These are phyloP conservation scores for Colletotrichum falcatum DNA, from an alignment of 2,329 filamentous ascomycete species.

Conservation along the genomic window DNA sequence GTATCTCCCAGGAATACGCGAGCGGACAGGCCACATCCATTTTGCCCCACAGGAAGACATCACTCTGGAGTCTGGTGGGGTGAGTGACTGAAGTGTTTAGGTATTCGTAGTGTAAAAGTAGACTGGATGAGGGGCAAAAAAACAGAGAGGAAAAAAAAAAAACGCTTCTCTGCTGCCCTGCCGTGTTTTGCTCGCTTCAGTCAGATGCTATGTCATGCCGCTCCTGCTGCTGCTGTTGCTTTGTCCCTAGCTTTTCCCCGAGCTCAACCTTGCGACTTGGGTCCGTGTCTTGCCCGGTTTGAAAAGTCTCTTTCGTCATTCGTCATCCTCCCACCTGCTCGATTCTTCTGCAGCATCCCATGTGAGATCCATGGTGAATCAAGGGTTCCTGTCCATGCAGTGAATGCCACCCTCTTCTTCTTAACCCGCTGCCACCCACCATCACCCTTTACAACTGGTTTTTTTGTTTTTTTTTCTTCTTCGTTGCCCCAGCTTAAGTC, in stretches of 20 bases:
- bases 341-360: slow-evolving; percentile 16
- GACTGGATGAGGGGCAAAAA: slow-evolving; percentile 15
- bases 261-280: slow-evolving; percentile 26
- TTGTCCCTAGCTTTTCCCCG: slow-evolving; percentile 1
- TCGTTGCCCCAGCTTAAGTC: slow-evolving; percentile 33
- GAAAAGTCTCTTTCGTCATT: slow-evolving; percentile 41
- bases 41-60: slow-evolving; percentile 37
- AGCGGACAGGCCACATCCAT: slow-evolving; percentile 28
- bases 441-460: slow-evolving; percentile 35
- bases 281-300: slow-evolving; percentile 34
- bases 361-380: slow-evolving; percentile 27
- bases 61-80: slow-evolving; percentile 37
- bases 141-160: not conserved
- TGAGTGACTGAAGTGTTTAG: slow-evolving; percentile 7
- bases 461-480: slow-evolving; percentile 29
- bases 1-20: slow-evolving; percentile 12
- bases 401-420: slow-evolving; percentile 31
- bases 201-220: not conserved
- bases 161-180: slow-evolving; percentile 8
- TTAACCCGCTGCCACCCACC: slow-evolving; percentile 30
- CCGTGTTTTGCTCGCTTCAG: not conserved
- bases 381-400: slow-evolving; percentile 17
- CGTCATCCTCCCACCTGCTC: slow-evolving; percentile 19
- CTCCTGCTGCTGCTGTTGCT: slow-evolving; percentile 15
- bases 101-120: too few species aligned